These are phyloP conservation scores for Cutaneotrichosporon mucoides DNA, from an alignment of 1,284 basidiomycete genomes.

Conservation along the genomic window DNA sequence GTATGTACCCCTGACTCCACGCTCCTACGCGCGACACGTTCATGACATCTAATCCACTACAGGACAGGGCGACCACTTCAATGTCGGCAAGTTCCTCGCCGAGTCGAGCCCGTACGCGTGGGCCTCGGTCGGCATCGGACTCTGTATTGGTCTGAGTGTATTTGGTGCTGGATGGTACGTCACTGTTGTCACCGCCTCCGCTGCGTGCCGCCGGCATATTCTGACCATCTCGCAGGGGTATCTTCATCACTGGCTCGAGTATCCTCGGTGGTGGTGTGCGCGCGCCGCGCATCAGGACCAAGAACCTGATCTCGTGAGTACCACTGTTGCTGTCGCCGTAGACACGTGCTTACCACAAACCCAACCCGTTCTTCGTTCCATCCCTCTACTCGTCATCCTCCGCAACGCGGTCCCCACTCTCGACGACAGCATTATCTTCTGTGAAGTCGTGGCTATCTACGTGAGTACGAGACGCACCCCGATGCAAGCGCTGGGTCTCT, in stretches of 20 bases:
- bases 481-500: too few relatives aligned
- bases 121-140: constrained; percentile 83
- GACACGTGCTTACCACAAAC: neutral
- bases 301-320: constrained; percentile 90
- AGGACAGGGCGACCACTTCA: constrained; percentile 86
- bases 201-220: neutral
- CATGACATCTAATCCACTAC: constrained; percentile 20
- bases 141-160: constrained; percentile 91
- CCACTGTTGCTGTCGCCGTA: neutral
- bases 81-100: constrained; percentile 85
- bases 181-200: neutral
- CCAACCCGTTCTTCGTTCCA: too few relatives aligned
- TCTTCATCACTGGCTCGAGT: constrained; percentile 91
- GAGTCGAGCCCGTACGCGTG: constrained; percentile 91
- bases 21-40: neutral
- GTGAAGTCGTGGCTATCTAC: constrained; percentile 96
- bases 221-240: constrained; percentile 64
- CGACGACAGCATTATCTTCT: constrained; percentile 83
- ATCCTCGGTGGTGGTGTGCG: constrained; percentile 95
- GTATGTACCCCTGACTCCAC: constrained; percentile 48
- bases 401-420: neutral
- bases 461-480: neutral
- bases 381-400: too few relatives aligned
- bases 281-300: constrained; percentile 89
- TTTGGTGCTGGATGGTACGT: constrained; percentile 91